Evolutionary conservation across 352 stramenopile species (phyloP).

Genomic region (Lagenidium giganteum): DNA sequence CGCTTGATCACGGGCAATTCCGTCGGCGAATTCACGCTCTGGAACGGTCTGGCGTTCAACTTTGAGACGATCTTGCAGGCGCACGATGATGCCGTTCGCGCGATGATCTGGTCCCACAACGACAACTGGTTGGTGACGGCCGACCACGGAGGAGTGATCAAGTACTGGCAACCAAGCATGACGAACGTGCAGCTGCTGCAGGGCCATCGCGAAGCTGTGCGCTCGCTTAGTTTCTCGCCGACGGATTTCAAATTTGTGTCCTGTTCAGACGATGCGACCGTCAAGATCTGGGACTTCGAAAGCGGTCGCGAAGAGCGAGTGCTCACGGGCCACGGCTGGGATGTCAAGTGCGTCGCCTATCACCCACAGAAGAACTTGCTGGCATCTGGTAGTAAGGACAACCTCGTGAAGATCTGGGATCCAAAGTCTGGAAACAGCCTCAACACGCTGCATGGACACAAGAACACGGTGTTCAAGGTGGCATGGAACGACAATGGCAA

Average conservation of each 20-base stretch:
- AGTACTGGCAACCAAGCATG: constrained; percentile 91
- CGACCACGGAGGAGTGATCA: constrained; percentile 88
- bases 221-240: constrained; percentile 94
- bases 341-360: constrained; percentile 97
- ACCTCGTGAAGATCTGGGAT: constrained; percentile 98
- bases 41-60: constrained; percentile 97
- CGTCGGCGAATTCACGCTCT: constrained; percentile 97
- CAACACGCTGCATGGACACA: constrained; percentile 96
- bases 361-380: constrained; percentile 93
- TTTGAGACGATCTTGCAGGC: constrained; percentile 96
- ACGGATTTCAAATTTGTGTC: constrained; percentile 98
- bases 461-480: constrained; percentile 97
- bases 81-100: constrained; percentile 82
- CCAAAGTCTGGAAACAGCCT: constrained; percentile 89
- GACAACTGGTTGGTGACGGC: constrained; percentile 89
- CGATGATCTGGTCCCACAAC: constrained; percentile 90
- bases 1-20: constrained; percentile 96
- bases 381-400: constrained; percentile 95
- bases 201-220: constrained; percentile 88
- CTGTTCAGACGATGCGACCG: constrained; percentile 95
- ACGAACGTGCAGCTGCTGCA: constrained; percentile 84
- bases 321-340: constrained; percentile 96
- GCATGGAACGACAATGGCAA: constrained; percentile 98
- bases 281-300: constrained; percentile 92
- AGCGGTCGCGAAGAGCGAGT: constrained; percentile 91